phyloP scores from a whole-genome alignment of 2,329 filamentous ascomycete genomes.

The Penicillium sp. region DNA sequence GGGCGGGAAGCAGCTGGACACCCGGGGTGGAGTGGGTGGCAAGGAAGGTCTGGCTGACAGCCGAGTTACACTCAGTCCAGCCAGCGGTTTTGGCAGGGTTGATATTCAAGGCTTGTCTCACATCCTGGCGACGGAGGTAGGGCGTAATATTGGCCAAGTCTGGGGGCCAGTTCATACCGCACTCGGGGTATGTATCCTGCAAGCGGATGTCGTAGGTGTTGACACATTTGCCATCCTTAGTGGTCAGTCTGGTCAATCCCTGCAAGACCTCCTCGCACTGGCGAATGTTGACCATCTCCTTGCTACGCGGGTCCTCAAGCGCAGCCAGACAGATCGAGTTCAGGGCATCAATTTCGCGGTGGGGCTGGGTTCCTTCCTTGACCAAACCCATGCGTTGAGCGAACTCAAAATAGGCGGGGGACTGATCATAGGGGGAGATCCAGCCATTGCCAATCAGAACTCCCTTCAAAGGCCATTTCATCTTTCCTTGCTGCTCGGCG shows the following conservation, averaged over 20 bases:
- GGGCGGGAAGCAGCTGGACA: slow-evolving; percentile 73
- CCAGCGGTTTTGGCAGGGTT: slow-evolving; percentile 80
- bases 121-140: slow-evolving; percentile 83
- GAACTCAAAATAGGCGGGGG: slow-evolving; percentile 82
- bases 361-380: slow-evolving; percentile 67
- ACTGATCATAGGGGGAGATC: slow-evolving; percentile 91
- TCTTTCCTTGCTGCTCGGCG: slow-evolving; percentile 42
- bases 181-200: slow-evolving; percentile 77
- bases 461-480: slow-evolving; percentile 79
- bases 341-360: slow-evolving; percentile 70
- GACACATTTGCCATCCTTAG: slow-evolving; percentile 68
- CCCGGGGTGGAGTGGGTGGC: slow-evolving; percentile 74
- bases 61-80: slow-evolving; percentile 88
- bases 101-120: slow-evolving; percentile 80
- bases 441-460: slow-evolving; percentile 96
- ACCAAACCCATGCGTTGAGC: slow-evolving; percentile 79
- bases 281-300: slow-evolving; percentile 68
- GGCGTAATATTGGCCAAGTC: slow-evolving; percentile 79
- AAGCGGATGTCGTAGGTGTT: slow-evolving; percentile 99
- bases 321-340: slow-evolving; percentile 70
- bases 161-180: slow-evolving; percentile 97
- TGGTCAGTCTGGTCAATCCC: slow-evolving; percentile 71
- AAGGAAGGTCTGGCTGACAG: slow-evolving; percentile 74
- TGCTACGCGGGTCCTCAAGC: slow-evolving; percentile 64
- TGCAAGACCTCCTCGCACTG: slow-evolving; percentile 80